These are phyloP conservation scores for Ophiostoma novo-ulmi DNA, from an alignment of 2,329 filamentous ascomycete genomes.

Conservation along the genomic window DNA sequence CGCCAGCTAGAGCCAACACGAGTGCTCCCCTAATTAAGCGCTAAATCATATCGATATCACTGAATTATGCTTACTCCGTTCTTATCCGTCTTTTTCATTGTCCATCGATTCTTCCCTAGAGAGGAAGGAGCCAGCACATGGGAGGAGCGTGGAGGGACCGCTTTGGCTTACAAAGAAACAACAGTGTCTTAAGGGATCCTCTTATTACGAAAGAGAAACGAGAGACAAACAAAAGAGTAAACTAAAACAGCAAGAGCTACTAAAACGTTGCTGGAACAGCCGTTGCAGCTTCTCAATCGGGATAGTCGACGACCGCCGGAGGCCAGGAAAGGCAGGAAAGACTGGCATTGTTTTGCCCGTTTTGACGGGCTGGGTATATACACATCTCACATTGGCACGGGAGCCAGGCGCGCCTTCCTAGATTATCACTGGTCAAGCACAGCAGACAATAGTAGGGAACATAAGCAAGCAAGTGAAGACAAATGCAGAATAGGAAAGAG, in stretches of 20 bases:
- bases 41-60: neutral
- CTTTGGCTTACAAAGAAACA: neutral
- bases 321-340: neutral
- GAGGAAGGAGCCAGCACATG: neutral
- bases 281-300: constrained; percentile 12
- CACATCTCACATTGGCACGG: neutral
- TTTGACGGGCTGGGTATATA: neutral
- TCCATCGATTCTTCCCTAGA: constrained; percentile 1
- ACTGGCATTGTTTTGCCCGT: neutral
- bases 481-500: neutral
- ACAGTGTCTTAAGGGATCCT: neutral
- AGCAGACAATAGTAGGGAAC: neutral
- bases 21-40: neutral
- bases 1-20: neutral
- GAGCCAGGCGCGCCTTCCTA: neutral
- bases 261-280: neutral
- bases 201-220: constrained; percentile 1
- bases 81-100: neutral
- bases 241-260: neutral
- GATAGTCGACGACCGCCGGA: neutral
- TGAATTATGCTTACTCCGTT: neutral
- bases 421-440: neutral
- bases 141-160: neutral
- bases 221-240: neutral
- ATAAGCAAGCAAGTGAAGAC: neutral